These are phyloP conservation scores for Gnaphalium uliginosum DNA, from an alignment of 129 eudicot species.

Conservation along the genomic window DNA sequence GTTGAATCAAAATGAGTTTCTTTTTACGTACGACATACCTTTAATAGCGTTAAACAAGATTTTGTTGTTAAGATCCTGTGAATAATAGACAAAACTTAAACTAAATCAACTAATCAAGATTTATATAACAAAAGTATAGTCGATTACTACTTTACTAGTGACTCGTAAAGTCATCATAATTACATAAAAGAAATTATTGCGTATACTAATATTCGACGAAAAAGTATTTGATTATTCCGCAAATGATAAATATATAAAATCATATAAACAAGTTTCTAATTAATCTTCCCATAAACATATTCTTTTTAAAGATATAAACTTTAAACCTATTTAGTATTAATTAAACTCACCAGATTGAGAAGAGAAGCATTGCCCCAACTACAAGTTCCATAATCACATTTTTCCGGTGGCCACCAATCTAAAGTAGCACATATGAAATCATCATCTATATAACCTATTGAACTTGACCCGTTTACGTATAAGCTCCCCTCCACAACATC, in stretches of 20 bases:
- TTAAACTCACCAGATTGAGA: constrained; percentile 38
- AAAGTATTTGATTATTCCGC: too few relatives aligned
- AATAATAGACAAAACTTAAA: not conserved
- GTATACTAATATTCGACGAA: too few relatives aligned
- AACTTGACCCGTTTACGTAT: constrained; percentile 2
- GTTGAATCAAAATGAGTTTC: not conserved
- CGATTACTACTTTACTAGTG: too few relatives aligned
- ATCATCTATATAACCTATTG: constrained; percentile 38
- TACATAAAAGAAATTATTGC: too few relatives aligned
- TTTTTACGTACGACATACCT: constrained; percentile 35
- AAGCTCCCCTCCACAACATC: not conserved
- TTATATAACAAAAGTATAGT: not conserved
- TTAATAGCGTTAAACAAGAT: constrained; percentile 63
- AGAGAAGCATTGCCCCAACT: constrained; percentile 65
- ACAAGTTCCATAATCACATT: constrained; percentile 60
- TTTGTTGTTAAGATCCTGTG: constrained; percentile 64
- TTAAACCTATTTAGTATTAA: too few relatives aligned
- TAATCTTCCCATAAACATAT: too few relatives aligned
- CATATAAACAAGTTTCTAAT: too few relatives aligned
- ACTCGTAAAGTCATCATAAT: too few relatives aligned
- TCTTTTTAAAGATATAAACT: too few relatives aligned
- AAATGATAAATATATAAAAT: too few relatives aligned
- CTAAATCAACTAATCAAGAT: not conserved
- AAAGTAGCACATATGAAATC: constrained; percentile 63
- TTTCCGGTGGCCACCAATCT: constrained; percentile 65